Evolutionary conservation across 495 filamentous ascomycete species (phyloP).

Genomic region (Xylaria grammica): DNA sequence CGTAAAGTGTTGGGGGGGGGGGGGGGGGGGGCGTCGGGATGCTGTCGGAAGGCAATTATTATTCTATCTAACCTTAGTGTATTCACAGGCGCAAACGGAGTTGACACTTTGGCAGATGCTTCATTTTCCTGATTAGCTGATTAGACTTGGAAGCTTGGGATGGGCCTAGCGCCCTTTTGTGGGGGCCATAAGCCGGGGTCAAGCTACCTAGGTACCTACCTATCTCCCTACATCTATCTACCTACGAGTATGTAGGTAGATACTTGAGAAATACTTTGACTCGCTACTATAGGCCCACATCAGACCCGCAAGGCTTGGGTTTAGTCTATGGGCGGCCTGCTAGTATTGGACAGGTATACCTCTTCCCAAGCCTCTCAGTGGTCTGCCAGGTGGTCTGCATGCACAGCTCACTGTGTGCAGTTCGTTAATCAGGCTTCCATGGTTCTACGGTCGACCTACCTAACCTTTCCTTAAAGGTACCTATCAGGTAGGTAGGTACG

Average conservation of each 20-base stretch:
- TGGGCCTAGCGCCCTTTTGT: slow-evolving; percentile 28
- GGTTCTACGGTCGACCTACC: no score
- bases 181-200: background rate
- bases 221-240: no score
- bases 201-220: background rate
- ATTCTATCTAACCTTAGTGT: no score
- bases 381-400: background rate
- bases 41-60: background rate
- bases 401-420: background rate
- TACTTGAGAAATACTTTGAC: slow-evolving; percentile 8
- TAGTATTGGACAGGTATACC: slow-evolving; percentile 25
- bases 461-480: no score
- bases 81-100: background rate
- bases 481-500: no score
- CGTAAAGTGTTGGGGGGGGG: background rate
- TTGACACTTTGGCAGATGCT: slow-evolving; percentile 34
- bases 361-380: slow-evolving; percentile 1
- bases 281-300: slow-evolving; percentile 10
- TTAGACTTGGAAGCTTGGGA: slow-evolving; percentile 24
- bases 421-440: background rate
- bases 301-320: slow-evolving; percentile 13
- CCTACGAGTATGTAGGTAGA: no score
- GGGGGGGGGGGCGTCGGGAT: background rate
- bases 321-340: background rate
- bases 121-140: no score